These are phyloP conservation scores for Insectozyma bohioensis DNA, from an alignment of 1,139 yeast genomes.

Conservation along the genomic window DNA sequence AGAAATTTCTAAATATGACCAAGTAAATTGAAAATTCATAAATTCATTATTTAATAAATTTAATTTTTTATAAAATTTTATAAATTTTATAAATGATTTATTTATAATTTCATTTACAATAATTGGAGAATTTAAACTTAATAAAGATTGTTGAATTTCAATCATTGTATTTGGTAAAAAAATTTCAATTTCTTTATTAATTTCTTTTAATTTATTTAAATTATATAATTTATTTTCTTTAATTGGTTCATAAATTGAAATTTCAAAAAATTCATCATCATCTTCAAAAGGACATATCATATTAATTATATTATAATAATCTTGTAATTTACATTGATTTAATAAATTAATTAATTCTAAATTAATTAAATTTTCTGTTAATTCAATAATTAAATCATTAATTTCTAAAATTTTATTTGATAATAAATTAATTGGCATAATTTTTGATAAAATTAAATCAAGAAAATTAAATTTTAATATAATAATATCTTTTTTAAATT, in stretches of 20 bases:
- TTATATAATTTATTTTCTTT: constrained; percentile 62
- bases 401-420: constrained; percentile 42
- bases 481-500: constrained; percentile 31
- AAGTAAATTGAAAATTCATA: constrained; percentile 41
- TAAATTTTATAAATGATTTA: constrained; percentile 47
- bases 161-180: constrained; percentile 61
- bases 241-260: constrained; percentile 60
- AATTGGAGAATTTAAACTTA: constrained; percentile 62
- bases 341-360: constrained; percentile 46
- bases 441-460: constrained; percentile 57
- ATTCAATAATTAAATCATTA: constrained; percentile 30
- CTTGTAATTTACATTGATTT: constrained; percentile 49
- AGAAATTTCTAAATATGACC: constrained; percentile 61
- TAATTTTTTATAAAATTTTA: constrained; percentile 54
- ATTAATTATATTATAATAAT: constrained; percentile 60
- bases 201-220: constrained; percentile 35
- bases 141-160: constrained; percentile 57
- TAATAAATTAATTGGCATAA: constrained; percentile 45
- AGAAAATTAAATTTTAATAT: constrained; percentile 58
- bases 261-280: constrained; percentile 53
- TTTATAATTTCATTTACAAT: constrained; percentile 56
- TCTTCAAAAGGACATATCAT: constrained; percentile 65
- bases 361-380: constrained; percentile 36
- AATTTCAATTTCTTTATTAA: constrained; percentile 44
- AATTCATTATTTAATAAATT: constrained; percentile 38